Base-by-base conservation (phyloP, 202 grass and related monocot genomes). In the Miscanthus sacchariflorus region DNA sequence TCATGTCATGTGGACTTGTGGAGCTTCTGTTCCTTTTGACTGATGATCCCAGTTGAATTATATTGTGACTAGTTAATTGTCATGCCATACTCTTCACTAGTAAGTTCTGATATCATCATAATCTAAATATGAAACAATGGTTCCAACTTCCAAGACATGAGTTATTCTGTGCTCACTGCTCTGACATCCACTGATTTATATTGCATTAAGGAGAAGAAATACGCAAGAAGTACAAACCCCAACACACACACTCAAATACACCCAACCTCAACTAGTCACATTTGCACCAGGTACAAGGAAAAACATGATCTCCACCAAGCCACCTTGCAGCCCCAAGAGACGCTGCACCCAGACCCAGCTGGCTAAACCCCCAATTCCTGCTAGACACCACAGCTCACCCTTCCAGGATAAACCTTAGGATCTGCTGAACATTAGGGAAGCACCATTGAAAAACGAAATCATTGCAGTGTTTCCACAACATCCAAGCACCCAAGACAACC, bases 161-260 rank as follows among this genome's bases (percentile, higher is more conserved):
- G 61, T 72, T 70, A 56, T 50, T 73, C 17, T 25, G 12, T 67
- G 24, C 4, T 68, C 23, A 77, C 49, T 66, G 61, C 54, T 44
- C 27, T 21, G 46, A 21, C 28, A 10, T 54, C 48, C 28, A 78
- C n/a, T 78, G 43, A 72, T 83, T 88, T 86, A 58, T 86, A 45
- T 63, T 25, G 59, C 59, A 25, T 25, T 64, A 59, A 59, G 50
- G 19, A 59, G 56, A 61, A 61, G 21, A 63, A 24, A 11, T 64
- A 64, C 0, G 3, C n/a, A 64, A 12, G 1, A 64, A 12, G n/a
- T 23, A 63, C 9, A 24, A 61, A 64, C 8, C 9, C 59, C 59
- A 12, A 64, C 59, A 3, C 13, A 50, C 13, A 54, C 19, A 59
- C 12, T 49, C 19, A 21, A 21, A 64, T 9, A 64, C 59, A 64